phyloP scores from a whole-genome alignment of 192 early-diverging fungal species.

The Coemansia asiatica region DNA sequence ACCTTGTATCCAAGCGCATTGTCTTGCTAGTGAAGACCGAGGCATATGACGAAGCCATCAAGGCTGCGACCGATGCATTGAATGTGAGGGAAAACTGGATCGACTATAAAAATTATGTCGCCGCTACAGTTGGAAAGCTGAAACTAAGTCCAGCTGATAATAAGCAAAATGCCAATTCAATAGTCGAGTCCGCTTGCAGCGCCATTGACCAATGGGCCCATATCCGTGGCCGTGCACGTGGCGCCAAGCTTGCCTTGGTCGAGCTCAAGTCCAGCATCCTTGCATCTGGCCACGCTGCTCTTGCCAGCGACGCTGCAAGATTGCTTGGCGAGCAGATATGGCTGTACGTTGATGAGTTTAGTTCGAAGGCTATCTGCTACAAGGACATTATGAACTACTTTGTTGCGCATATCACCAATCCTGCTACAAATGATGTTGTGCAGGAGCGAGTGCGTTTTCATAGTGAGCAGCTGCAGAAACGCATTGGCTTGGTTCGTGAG shows the following conservation, averaged over 20 bases:
- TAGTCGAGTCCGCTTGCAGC: constrained; percentile 1
- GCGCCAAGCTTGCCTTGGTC: constrained; percentile 35
- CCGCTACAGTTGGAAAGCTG: constrained; percentile 18
- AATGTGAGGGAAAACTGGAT: constrained; percentile 53
- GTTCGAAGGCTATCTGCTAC: constrained; percentile 51
- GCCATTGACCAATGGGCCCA: constrained; percentile 29
- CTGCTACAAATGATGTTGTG: not conserved
- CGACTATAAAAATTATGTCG: constrained; percentile 45
- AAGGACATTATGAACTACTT: constrained; percentile 45
- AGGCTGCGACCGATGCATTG: constrained; percentile 46
- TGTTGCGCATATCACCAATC: constrained; percentile 13
- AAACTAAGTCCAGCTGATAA: not conserved
- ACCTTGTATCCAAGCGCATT: constrained; percentile 64
- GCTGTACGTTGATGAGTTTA: constrained; percentile 36
- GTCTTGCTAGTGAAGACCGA: constrained; percentile 56
- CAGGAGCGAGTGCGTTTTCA: constrained; percentile 16
- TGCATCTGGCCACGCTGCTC: constrained; percentile 3
- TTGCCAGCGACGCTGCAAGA: not conserved
- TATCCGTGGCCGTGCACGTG: constrained; percentile 30
- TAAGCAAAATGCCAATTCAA: not conserved
- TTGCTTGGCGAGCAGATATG: constrained; percentile 31
- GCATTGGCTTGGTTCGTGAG: constrained; percentile 12
- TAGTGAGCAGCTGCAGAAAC: constrained; percentile 11
- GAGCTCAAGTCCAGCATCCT: constrained; percentile 20
- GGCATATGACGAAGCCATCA: constrained; percentile 52